Base-by-base conservation (phyloP, 345 rosid genomes). In the Populus simonii region DNA sequence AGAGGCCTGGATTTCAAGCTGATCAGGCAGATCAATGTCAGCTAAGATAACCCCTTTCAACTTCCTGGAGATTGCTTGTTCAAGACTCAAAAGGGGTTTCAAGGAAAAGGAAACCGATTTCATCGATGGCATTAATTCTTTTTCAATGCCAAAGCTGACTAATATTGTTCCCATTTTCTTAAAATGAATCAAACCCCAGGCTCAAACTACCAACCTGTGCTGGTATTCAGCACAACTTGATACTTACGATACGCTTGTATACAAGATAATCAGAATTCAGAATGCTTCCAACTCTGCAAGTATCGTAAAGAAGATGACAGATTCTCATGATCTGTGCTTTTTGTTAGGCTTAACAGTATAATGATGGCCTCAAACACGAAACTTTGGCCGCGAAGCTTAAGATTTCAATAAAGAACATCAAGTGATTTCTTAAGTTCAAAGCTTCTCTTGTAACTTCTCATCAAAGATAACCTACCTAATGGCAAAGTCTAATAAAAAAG, bases 361-460 rank as follows among this genome's bases (percentile, higher is more conserved):
- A 71, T 76, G 41, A 80, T 83, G 76, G 73, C 69, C 15, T 71
- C 55, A 79, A 70, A 69, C 67, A 72, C 22, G 77, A 71, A 73
- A 69, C 16, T 1, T 68, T 61, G 59, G 76, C 62, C 57, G 79
- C 71, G 12, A 77, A 61, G 71, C 76, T 23, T 16, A 16, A 6
- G 17, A 11, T 22, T 70, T 47, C 41, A 73, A 78, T 49, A 1
- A 72, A 71, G 36, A 66, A 71, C 39, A 79, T 79, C 68, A 53
- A 51, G 67, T 49, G 74, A 27, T 83, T 81, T 53, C 88, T 73
- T 85, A 59, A 66, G 72, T 79, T 59, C 5, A 73, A 85, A 78
- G 88, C 81, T 82, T 72, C 65, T 72, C 22, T 3, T 39, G 70
- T 80, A 81, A 80, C 86, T 83, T 82, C 76, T 78, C 39, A 77